phyloP scores from a whole-genome alignment of 2,329 filamentous ascomycete species.

The Tolypocladium paradoxum region DNA sequence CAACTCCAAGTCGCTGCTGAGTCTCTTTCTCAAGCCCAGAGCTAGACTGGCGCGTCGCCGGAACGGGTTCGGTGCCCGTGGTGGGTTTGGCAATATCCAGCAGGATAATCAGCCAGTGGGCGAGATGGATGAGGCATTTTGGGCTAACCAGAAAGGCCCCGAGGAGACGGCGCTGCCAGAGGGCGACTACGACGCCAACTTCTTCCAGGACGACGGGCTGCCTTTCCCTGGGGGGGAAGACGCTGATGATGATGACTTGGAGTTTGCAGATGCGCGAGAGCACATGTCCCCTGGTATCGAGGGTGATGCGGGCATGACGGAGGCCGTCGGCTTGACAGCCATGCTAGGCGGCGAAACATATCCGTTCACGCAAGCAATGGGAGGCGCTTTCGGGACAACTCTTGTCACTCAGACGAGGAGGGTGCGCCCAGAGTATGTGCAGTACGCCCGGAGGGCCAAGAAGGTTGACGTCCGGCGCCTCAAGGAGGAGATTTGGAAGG shows the following conservation, averaged over 20 bases:
- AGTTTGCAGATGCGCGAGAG: slow-evolving; percentile 73
- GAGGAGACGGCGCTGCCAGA: slow-evolving; percentile 49
- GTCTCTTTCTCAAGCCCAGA: slow-evolving; percentile 89
- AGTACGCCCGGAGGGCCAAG: slow-evolving; percentile 60
- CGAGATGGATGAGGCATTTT: slow-evolving; percentile 92
- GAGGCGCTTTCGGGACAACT: slow-evolving; percentile 51
- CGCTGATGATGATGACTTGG: slow-evolving; percentile 56
- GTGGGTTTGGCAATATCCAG: slow-evolving; percentile 30
- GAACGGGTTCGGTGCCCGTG: slow-evolving; percentile 33
- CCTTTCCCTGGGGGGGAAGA: slow-evolving; percentile 51
- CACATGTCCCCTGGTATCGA: slow-evolving; percentile 61
- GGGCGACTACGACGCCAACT: slow-evolving; percentile 91
- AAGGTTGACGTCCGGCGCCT: slow-evolving; percentile 59
- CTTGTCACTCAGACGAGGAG: slow-evolving; percentile 55
- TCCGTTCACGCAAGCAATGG: slow-evolving; percentile 29
- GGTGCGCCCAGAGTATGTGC: slow-evolving; percentile 56
- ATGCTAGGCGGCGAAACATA: slow-evolving; percentile 40
- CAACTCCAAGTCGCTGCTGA: slow-evolving; percentile 81
- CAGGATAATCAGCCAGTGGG: slow-evolving; percentile 49
- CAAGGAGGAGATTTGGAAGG: slow-evolving; percentile 62
- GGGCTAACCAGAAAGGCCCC: slow-evolving; percentile 63
- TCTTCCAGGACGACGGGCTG: slow-evolving; percentile 84
- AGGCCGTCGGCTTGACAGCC: slow-evolving; percentile 37
- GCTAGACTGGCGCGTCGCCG: slow-evolving; percentile 65
- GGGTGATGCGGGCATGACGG: slow-evolving; percentile 33